A percentile compares a stretch with the other conserved stretches of the same genome.
Conservation (phyloP, 2,329 filamentous ascomycete species). For the Neonectria sp. region DNA sequence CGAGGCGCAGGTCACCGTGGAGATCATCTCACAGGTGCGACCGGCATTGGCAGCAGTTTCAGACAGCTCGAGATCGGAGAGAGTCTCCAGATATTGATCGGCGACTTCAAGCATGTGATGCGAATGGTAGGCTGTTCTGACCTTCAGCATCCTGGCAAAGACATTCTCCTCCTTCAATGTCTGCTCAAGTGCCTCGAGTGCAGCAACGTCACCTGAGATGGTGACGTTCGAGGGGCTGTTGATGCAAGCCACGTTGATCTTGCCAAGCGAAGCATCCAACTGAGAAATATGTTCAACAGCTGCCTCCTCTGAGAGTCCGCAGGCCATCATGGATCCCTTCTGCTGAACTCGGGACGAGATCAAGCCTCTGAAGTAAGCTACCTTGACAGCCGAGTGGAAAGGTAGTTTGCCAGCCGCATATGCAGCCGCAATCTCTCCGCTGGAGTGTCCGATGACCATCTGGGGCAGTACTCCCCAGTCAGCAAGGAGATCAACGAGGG, state of each 20-base stretch:
- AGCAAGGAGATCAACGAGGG: slow-evolving; percentile 58
- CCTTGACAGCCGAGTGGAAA: slow-evolving; percentile 58
- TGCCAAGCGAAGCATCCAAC: slow-evolving; percentile 18
- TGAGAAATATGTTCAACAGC: neutral
- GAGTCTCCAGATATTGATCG: slow-evolving; percentile 57
- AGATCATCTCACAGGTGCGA: slow-evolving; percentile 46
- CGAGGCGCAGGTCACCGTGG: slow-evolving; percentile 57
- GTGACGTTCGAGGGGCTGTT: slow-evolving; percentile 67
- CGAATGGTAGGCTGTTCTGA: slow-evolving; percentile 66
- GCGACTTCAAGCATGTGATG: slow-evolving; percentile 65
- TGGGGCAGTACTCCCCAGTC: slow-evolving; percentile 56
- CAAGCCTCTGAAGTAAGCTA: slow-evolving; percentile 63
- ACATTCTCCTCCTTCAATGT: slow-evolving; percentile 56
- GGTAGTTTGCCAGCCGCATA: slow-evolving; percentile 60
- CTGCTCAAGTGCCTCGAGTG: slow-evolving; percentile 56
- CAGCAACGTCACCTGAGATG: slow-evolving; percentile 61
- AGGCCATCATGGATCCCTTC: slow-evolving; percentile 47
- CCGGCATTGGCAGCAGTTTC: neutral
- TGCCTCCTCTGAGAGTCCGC: slow-evolving; percentile 24
- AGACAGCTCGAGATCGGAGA: slow-evolving; percentile 26
- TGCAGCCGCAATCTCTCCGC: slow-evolving; percentile 64
- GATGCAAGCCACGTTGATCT: slow-evolving; percentile 56
- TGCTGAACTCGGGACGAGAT: slow-evolving; percentile 55
- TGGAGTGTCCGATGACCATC: slow-evolving; percentile 60
- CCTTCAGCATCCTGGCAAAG: slow-evolving; percentile 60